Base-by-base conservation (phyloP, 805 yeast genomes). In the Hanseniaspora mollemarum region DNA sequence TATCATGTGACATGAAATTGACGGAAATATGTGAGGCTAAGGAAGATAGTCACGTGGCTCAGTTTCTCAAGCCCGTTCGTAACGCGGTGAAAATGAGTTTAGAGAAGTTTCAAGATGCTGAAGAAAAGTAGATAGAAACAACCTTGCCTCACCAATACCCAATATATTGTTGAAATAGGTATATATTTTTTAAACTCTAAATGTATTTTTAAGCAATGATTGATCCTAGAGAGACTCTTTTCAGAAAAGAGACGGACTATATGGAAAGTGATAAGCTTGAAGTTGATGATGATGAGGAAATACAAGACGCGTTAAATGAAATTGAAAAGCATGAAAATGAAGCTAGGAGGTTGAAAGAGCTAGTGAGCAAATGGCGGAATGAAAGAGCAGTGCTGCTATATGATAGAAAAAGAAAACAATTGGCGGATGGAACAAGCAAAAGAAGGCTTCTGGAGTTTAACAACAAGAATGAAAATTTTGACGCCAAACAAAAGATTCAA, bases 1-100 rank as follows among this genome's bases (percentile, higher is more conserved):
- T 67, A 28, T 76, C 67, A 38, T 74, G 80, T 48, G 58, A 76
- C 8, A 60, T 65, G 10, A 78, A 77, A 55, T 73, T 78, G 31
- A 56, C 70, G 7, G 71, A 66, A 24, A 57, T 81, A 41, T 28
- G 37, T 31, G 16, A 35, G 16, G 36, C 35, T 2, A 15, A n/a
- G 4, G 36, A n/a, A 13, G 16, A 45, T 9, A 26, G 16, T 15
- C 26, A 16, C 7, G 45, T 40, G n/a, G 12, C 32, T 25, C 29
- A 32, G 15, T 41, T 39, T 24, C 33, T 51, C 12, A 51, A 51
- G 26, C 53, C 53, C 7, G 43, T 42, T 13, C 33, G 35, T 15
- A 36, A 39, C 15, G 53, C 53, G 4, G 49, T 51, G n/a, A 39
- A 44, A 21, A 39, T 33, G 36, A 51, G 53, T 40, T n/a, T 51